A percentile compares a stretch with the other conserved stretches of the same genome.
Evolutionary conservation across 2,329 filamentous ascomycete genomes (phyloP).

Genomic region (Clonostachys rhizophaga): DNA sequence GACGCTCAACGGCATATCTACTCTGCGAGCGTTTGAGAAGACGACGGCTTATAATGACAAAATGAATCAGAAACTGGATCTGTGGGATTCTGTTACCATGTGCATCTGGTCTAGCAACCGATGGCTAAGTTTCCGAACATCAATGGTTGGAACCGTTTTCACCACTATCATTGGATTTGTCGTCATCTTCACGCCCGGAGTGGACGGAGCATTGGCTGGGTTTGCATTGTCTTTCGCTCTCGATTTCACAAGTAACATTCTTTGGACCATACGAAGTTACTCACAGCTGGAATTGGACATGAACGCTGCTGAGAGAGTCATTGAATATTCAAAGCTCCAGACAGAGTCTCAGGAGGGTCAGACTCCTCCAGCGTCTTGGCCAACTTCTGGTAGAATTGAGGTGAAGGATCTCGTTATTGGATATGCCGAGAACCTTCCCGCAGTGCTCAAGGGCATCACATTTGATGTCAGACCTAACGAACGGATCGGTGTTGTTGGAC

Average conservation of each 20-base stretch:
- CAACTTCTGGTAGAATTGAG: conserved; percentile 66
- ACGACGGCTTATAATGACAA: conserved; percentile 58
- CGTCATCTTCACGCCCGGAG: conserved; percentile 54
- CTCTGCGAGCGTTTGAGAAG: conserved; percentile 73
- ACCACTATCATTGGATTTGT: conserved; percentile 59
- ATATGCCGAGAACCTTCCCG: conserved; percentile 67
- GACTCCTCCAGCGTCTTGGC: conserved; percentile 68
- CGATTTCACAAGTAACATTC: conserved; percentile 59
- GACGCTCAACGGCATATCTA: conserved; percentile 66
- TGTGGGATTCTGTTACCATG: conserved; percentile 61
- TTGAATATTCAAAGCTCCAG: conserved; percentile 67
- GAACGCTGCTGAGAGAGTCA: conserved; percentile 72
- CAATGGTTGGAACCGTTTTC: conserved; percentile 64
- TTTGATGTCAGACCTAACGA: conserved; percentile 65
- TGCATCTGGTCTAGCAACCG: conserved; percentile 70
- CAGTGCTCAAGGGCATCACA: conserved; percentile 64
- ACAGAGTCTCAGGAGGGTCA: conserved; percentile 61
- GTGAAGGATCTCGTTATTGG: conserved; percentile 67
- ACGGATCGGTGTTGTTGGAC: conserved; percentile 70
- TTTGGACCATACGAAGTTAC: conserved; percentile 64
- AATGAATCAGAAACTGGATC: conserved; percentile 68
- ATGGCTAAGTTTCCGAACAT: conserved; percentile 73
- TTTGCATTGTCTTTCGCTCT: conserved; percentile 73
- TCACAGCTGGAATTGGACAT: conserved; percentile 71
- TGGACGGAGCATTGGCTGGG: conserved; percentile 67